Evolutionary conservation across 306 rosid species (phyloP), one percentile per base, ranked within the genome.

Genomic region (Gillenia trifoliata): DNA sequence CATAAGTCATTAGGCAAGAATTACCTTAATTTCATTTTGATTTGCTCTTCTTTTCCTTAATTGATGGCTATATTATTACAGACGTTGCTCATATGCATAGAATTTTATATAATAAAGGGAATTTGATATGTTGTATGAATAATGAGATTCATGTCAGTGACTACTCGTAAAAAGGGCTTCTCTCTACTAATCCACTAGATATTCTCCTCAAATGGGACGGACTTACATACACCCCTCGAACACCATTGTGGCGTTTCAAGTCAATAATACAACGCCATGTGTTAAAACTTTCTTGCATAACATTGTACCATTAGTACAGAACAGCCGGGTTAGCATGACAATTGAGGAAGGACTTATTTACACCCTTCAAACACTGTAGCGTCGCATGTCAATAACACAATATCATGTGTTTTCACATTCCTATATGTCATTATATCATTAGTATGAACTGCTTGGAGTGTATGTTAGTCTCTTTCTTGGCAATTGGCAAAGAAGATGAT

Each of bases 1-100:
- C 83, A 12, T 85, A 71, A 79, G 36, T 54, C 17, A 54, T 36
- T 31, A 31, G 71, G 73, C 70, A 67, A 40, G 68, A 50, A 55
- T 49, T 34, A n/a, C 70, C 43, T 23, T 8, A 1, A 33, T 68
- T n/a, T 36, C 33, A 38, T 64, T 4, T 23, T 17, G 11, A 28
- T 29, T 28, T 60, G 20, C 23, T 54, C 47, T 22, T 54, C 40
- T 30, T 55, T 55, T 22, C 38, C 22, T 38, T 67, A 40, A 56
- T 68, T 47, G 47, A 17, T 73, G 20, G 47, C 36, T 67, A 68
- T 68, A 78, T 78, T 57, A 78, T 78, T 23, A 52, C n/a, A 65
- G 31, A 71, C 66, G 28, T 64, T 33, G 38, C 49, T 70, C n/a
- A 30, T 26, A 20, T 71, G 75, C 36, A 36, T 56, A 36, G 36